Evolutionary conservation across 1,284 basidiomycete genomes (phyloP).

Genomic region (Tilletia horrida): DNA sequence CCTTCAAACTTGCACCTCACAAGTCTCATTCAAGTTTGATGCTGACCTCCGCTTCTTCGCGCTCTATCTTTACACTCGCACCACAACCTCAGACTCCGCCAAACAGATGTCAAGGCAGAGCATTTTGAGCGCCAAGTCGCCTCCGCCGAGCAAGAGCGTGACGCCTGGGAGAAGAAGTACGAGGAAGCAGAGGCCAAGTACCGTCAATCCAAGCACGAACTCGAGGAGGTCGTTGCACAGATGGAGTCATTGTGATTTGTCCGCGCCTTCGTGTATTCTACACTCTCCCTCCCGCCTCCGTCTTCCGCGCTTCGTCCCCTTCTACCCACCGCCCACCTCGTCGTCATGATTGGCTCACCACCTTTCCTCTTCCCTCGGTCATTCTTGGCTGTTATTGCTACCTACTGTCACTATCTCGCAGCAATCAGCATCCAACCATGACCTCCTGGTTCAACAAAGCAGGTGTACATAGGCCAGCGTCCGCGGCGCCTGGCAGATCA

Average conservation of each 20-base stretch:
- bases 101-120: conserved; percentile 98
- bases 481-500: no score
- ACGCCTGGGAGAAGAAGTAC: conserved; percentile 89
- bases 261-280: not conserved
- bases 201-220: conserved; percentile 72
- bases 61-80: conserved; percentile 14
- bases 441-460: no score
- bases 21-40: not conserved
- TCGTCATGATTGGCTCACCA: no score
- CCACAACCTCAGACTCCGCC: conserved; percentile 71
- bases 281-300: no score
- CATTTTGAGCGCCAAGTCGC: conserved; percentile 92
- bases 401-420: no score
- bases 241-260: conserved; percentile 73
- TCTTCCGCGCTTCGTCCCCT: no score
- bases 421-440: no score
- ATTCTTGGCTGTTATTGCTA: no score
- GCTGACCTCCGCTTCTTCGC: conserved; percentile 16
- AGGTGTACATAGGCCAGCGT: no score
- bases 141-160: conserved; percentile 84
- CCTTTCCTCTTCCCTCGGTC: no score
- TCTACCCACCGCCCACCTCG: no score
- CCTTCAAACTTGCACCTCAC: not conserved
- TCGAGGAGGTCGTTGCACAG: conserved; percentile 78
- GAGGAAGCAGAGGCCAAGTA: conserved; percentile 78